These are phyloP conservation scores for Colletotrichum eremochloae DNA, from an alignment of 2,329 filamentous ascomycete species.

Conservation along the genomic window DNA sequence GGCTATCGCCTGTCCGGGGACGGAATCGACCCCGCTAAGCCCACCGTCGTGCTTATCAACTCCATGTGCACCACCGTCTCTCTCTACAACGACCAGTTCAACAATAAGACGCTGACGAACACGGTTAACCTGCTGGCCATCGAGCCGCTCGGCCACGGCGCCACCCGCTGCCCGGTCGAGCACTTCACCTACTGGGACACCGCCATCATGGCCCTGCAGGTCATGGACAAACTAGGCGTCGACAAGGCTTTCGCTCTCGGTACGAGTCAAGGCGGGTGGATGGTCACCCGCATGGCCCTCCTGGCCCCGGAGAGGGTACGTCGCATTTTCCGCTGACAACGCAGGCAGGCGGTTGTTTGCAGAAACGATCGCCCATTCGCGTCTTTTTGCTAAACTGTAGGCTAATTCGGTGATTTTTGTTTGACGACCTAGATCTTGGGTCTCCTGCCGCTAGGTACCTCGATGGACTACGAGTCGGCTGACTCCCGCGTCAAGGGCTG, in stretches of 20 bases:
- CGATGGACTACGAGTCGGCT: slow-evolving; percentile 66
- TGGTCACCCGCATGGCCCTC: slow-evolving; percentile 64
- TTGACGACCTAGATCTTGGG: slow-evolving; percentile 57
- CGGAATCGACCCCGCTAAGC: slow-evolving; percentile 62
- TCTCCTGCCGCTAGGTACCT: slow-evolving; percentile 62
- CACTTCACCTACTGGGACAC: slow-evolving; percentile 70
- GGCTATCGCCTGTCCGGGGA: slow-evolving; percentile 59
- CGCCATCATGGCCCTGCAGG: slow-evolving; percentile 67
- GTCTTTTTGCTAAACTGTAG: background rate
- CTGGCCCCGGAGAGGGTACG: slow-evolving; percentile 62
- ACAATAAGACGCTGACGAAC: slow-evolving; percentile 54
- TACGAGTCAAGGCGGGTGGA: slow-evolving; percentile 67
- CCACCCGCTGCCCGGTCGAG: slow-evolving; percentile 57
- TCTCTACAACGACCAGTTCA: slow-evolving; percentile 61
- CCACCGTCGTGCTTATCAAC: slow-evolving; percentile 65
- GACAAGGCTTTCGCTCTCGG: slow-evolving; percentile 63
- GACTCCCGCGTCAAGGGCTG: slow-evolving; percentile 60
- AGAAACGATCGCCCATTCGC: background rate
- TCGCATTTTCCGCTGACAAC: background rate
- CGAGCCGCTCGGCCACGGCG: slow-evolving; percentile 66
- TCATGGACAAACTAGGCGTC: slow-evolving; percentile 64
- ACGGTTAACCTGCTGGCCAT: slow-evolving; percentile 64
- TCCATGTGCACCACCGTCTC: slow-evolving; percentile 64
- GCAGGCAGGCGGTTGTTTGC: background rate
- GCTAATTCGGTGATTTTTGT: background rate